These are phyloP conservation scores for Aspergillus bertholletiae DNA, from an alignment of 495 filamentous ascomycete species.

Conservation along the genomic window DNA sequence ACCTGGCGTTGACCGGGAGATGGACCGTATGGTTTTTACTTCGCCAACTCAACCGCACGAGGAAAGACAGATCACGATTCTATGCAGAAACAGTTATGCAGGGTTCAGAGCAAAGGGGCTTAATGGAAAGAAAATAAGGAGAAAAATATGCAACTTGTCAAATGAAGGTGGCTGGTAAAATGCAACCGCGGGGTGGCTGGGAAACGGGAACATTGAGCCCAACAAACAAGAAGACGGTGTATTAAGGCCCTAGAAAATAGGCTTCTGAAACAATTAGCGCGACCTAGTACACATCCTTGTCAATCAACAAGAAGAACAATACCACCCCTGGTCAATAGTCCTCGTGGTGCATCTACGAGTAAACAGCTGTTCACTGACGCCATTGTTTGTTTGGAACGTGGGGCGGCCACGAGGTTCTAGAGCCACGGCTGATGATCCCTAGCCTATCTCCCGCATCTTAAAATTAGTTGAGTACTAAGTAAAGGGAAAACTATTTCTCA, in stretches of 20 bases:
- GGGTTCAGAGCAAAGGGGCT: slow-evolving; percentile 1
- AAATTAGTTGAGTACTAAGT: too few species aligned
- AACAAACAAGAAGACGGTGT: neutral
- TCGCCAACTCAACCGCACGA: slow-evolving; percentile 8
- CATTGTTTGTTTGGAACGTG: neutral
- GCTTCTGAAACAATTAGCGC: neutral
- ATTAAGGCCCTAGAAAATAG: neutral
- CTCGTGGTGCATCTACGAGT: neutral
- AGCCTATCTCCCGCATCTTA: too few species aligned
- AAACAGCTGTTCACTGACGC: neutral
- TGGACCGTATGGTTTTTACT: neutral
- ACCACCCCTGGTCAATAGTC: neutral
- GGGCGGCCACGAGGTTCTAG: slow-evolving; percentile 8
- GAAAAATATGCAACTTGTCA: slow-evolving; percentile 9
- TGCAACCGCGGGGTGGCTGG: slow-evolving; percentile 26
- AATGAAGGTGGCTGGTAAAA: slow-evolving; percentile 19
- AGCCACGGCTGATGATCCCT: neutral
- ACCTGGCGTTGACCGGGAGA: neutral
- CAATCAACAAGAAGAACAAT: neutral
- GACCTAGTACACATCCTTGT: neutral
- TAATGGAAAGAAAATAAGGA: slow-evolving; percentile 6
- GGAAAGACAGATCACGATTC: slow-evolving; percentile 3
- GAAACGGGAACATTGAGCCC: slow-evolving; percentile 4
- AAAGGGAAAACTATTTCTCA: neutral
- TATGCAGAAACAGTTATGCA: slow-evolving; percentile 3